Percentiles rank a stretch among this genome's conserved stretches.
phyloP scores from a whole-genome alignment of 2,329 filamentous ascomycete genomes.

The Phyllosticta capitalensis region DNA sequence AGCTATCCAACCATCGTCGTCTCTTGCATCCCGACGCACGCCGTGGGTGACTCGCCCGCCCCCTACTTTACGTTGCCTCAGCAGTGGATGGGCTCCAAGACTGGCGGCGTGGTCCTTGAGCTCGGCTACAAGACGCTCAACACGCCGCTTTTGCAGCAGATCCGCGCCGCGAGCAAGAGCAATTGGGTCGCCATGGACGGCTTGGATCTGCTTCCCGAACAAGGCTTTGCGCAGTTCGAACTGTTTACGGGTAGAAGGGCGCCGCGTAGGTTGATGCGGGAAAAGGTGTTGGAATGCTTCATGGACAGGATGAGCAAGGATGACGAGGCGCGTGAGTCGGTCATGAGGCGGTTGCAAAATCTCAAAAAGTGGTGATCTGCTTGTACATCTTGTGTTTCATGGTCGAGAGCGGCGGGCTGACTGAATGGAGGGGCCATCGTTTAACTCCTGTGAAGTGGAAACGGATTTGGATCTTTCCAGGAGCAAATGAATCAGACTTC shows the following conservation, averaged over 20 bases:
- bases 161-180: conserved; percentile 48
- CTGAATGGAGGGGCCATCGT: too few species aligned
- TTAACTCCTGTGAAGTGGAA: too few species aligned
- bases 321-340: neutral
- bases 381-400: too few species aligned
- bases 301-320: conserved; percentile 2
- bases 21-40: conserved; percentile 65
- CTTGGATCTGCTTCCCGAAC: conserved; percentile 65
- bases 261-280: conserved; percentile 60
- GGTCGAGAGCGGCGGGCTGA: too few species aligned
- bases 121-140: conserved; percentile 63
- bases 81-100: conserved; percentile 61
- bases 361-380: neutral
- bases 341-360: neutral
- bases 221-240: conserved; percentile 75
- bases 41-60: conserved; percentile 52
- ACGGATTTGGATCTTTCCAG: too few species aligned
- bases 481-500: too few species aligned
- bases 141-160: conserved; percentile 61
- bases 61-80: conserved; percentile 61
- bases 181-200: conserved; percentile 71
- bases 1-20: conserved; percentile 62
- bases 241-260: conserved; percentile 66
- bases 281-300: conserved; percentile 41
- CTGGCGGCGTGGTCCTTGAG: conserved; percentile 67